A percentile compares a stretch with the other conserved stretches of the same genome.
phyloP scores from a whole-genome alignment of 306 rosid species.

The Rosa lucieae region DNA sequence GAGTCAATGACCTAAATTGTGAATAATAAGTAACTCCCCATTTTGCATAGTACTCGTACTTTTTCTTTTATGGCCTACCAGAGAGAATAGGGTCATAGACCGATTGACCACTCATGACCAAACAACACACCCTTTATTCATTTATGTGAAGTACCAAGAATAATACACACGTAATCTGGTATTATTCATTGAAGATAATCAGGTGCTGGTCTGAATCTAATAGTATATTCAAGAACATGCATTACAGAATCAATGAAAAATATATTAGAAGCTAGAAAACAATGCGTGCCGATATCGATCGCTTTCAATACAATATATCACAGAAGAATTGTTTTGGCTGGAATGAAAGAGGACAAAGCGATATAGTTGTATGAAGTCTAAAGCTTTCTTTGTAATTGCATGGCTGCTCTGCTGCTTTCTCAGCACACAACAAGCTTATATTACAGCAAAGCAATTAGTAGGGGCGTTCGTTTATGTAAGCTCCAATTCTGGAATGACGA shows the following conservation, averaged over 20 bases:
- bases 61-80: neutral
- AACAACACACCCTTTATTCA: constrained; percentile 1
- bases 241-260: neutral
- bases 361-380: constrained; percentile 43
- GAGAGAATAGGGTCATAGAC: neutral
- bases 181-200: constrained; percentile 3
- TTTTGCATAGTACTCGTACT: neutral
- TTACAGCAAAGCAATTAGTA: constrained; percentile 26
- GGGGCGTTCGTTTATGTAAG: constrained; percentile 16
- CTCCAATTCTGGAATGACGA: constrained; percentile 36
- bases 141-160: constrained; percentile 1
- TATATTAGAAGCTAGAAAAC: neutral
- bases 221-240: neutral
- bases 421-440: constrained; percentile 25
- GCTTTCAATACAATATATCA: neutral
- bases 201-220: neutral
- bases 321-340: neutral
- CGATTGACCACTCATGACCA: neutral
- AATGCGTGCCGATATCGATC: constrained; percentile 7
- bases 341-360: constrained; percentile 36
- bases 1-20: neutral
- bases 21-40: neutral
- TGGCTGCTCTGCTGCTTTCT: constrained; percentile 9
- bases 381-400: constrained; percentile 16
- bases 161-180: neutral